Percentiles rank a stretch among this genome's conserved stretches.
These are phyloP conservation scores for Sphagnum magellanicum DNA, from an alignment of 228 moss, liverwort and hornwort genomes.

Conservation along the genomic window DNA sequence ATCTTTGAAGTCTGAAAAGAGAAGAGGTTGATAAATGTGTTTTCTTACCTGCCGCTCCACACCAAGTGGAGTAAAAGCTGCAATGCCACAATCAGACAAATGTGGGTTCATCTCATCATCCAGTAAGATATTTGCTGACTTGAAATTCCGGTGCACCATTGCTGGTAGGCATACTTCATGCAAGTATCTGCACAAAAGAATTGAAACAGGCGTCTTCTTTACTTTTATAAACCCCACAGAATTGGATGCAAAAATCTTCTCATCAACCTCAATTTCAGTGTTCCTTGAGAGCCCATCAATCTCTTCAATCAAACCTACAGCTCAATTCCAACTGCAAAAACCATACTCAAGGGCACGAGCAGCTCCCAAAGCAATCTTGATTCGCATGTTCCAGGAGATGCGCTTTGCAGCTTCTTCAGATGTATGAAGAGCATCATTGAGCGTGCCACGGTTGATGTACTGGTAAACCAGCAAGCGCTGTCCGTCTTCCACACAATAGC, in stretches of 20 bases:
- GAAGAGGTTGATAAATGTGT: too few relatives aligned
- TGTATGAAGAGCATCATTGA: constrained; percentile 56
- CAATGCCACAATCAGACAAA: constrained; percentile 70
- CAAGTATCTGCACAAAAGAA: constrained; percentile 39
- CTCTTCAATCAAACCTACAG: too few relatives aligned
- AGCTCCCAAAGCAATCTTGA: constrained; percentile 67
- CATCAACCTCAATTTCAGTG: too few relatives aligned
- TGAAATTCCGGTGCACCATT: constrained; percentile 74
- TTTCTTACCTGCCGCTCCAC: constrained; percentile 59
- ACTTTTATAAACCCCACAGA: neutral
- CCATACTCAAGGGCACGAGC: constrained; percentile 77
- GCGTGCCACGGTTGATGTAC: constrained; percentile 54
- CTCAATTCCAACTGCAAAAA: neutral
- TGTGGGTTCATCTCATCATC: constrained; percentile 63
- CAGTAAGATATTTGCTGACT: constrained; percentile 69
- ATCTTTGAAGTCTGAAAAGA: too few relatives aligned
- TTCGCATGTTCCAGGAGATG: constrained; percentile 64
- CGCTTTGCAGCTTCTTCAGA: constrained; percentile 43
- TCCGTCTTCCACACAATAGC: constrained; percentile 67
- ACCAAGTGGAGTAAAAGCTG: constrained; percentile 65
- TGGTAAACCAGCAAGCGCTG: constrained; percentile 65
- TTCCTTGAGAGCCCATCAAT: too few relatives aligned
- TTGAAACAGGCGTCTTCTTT: neutral
- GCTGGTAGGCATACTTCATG: constrained; percentile 72
- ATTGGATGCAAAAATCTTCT: too few relatives aligned